phyloP scores from a whole-genome alignment of 306 rosid genomes.

The Bauhinia variegata region DNA sequence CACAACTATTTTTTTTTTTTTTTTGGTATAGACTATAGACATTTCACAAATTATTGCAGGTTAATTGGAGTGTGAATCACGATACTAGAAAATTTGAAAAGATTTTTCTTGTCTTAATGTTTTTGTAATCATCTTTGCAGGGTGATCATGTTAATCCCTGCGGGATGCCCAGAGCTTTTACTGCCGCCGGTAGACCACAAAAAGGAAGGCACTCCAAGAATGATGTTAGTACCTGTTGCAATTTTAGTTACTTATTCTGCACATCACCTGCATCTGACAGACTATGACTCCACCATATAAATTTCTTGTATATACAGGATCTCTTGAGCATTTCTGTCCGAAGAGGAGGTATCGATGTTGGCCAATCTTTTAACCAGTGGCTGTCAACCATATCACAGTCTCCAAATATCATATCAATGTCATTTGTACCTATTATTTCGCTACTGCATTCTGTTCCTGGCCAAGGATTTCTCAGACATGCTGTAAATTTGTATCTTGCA shows the following conservation, averaged over 20 bases:
- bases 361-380: conserved; percentile 63
- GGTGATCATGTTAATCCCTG: conserved; percentile 35
- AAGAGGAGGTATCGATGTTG: conserved; percentile 56
- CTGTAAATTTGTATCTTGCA: conserved; percentile 65
- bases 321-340: conserved; percentile 37
- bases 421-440: conserved; percentile 64
- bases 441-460: conserved; percentile 56
- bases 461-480: conserved; percentile 62
- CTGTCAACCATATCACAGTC: conserved; percentile 60
- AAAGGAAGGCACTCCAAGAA: conserved; percentile 37
- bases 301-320: conserved; percentile 43
- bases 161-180: conserved; percentile 33
- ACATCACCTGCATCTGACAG: not conserved
- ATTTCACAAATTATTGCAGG: too few relatives aligned
- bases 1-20: too few relatives aligned
- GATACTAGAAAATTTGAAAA: too few relatives aligned
- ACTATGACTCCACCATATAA: not conserved
- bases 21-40: too few relatives aligned
- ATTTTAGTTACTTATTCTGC: conserved; percentile 1
- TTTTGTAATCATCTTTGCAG: conserved; percentile 35
- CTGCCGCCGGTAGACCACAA: conserved; percentile 39
- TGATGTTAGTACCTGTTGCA: conserved; percentile 48
- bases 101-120: not conserved
- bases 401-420: conserved; percentile 56
- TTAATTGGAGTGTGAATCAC: too few relatives aligned